Evolutionary conservation across 768 basidiomycete genomes (phyloP), one percentile per base, ranked within the genome.

Genomic region (Serendipita sp.): DNA sequence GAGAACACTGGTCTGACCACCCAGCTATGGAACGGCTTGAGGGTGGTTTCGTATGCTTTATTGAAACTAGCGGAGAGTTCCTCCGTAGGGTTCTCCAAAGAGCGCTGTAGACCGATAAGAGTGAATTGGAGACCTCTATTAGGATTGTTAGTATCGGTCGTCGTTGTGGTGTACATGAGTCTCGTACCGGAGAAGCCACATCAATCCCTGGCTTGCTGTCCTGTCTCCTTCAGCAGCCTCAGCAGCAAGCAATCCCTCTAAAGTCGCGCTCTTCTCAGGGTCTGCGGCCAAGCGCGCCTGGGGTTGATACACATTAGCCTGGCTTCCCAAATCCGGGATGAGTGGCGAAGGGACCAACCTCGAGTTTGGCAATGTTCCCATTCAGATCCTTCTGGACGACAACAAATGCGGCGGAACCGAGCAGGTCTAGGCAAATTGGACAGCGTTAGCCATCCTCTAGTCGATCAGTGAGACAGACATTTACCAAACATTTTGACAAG

Each of bases 401-500:
- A 1, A 76, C 69, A 73, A 99, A 97, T 2, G 94, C 89, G 8
- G 86, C 74, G 62, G 86, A 89, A 69, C 89, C 92, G 63, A 96
- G 83, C 32, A 93, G 77, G 78, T 92, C 92, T 95, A 68, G 3
- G 54, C 15, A 38, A 28, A 54, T 54, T 54, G 32, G 45, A 56
- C 38, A 5, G 53, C 24, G 48, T 51, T 16, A 32, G n/a, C 48
- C 18, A 51, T 8, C 30, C 16, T 5, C 48, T n/a, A 5, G 16
- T 1, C 30, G 18, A 51, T 18, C 48, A 1, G 30, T 8, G 16
- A 51, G 48, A 51, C 48, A 32, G 68, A 65, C 18, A 45, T 65
- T 65, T 69, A 96, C 95, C 92, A 73, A 99, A 96, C 70, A 98
- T 77, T 65, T 86, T 85, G 66, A 93, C 87, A 53, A 99, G 80